Evolutionary conservation across 352 stramenopile species (phyloP).

Genomic region (Elongisporangium anandrum): DNA sequence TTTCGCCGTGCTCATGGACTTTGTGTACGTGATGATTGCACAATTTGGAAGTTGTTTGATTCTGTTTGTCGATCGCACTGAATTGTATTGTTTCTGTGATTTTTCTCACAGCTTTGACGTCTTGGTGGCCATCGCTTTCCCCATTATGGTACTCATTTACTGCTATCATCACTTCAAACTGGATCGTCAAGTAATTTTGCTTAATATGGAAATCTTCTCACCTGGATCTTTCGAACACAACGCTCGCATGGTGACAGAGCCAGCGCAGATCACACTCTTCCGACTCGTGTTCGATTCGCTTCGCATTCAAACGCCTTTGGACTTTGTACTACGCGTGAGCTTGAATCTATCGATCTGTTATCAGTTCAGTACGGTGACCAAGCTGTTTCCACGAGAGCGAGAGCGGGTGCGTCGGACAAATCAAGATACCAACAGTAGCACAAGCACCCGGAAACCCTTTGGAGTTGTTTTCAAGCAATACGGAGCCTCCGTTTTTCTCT

Average conservation of each 20-base stretch:
- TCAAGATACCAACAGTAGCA: background rate
- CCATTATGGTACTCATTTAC: slow-evolving; percentile 19
- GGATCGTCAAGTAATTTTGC: slow-evolving; percentile 15
- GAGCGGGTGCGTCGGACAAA: background rate
- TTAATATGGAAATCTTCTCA: slow-evolving; percentile 18
- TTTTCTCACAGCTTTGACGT: slow-evolving; percentile 19
- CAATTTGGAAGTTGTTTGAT: too few species aligned
- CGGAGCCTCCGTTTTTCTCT: slow-evolving; percentile 2
- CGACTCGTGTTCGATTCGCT: slow-evolving; percentile 23
- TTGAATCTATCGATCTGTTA: slow-evolving; percentile 33
- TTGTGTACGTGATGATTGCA: background rate
- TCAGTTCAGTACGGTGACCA: slow-evolving; percentile 33
- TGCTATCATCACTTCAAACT: slow-evolving; percentile 21
- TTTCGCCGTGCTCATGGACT: background rate
- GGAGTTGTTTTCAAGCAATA: background rate
- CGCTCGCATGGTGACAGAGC: slow-evolving; percentile 20
- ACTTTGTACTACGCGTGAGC: slow-evolving; percentile 27
- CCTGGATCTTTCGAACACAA: slow-evolving; percentile 26
- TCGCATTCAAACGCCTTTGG: slow-evolving; percentile 15
- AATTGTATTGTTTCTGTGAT: too few species aligned
- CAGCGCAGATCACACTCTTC: slow-evolving; percentile 22
- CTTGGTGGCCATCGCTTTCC: slow-evolving; percentile 20
- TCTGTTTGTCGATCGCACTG: too few species aligned
- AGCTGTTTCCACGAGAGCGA: slow-evolving; percentile 6
- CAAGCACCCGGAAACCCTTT: background rate